phyloP scores from a whole-genome alignment of 805 yeast species.

The Metschnikowia lochheadii region DNA sequence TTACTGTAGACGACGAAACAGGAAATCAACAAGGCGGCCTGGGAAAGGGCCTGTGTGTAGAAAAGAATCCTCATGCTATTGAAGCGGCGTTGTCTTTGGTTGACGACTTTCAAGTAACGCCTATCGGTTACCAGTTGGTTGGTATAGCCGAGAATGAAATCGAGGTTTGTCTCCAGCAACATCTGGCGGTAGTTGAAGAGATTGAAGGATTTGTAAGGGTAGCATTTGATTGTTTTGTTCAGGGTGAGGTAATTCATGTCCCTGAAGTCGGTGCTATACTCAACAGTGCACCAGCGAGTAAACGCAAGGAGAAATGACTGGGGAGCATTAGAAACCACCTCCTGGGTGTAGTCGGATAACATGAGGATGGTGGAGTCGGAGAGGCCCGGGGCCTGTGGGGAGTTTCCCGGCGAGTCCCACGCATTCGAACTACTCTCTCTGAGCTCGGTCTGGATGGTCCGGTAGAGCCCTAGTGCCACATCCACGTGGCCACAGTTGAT shows the following conservation, averaged over 20 bases:
- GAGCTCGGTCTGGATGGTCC: conserved; percentile 20
- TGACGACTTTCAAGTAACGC: conserved; percentile 11
- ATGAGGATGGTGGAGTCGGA: conserved; percentile 49
- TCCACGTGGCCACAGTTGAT: conserved; percentile 51
- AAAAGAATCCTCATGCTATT: conserved; percentile 27
- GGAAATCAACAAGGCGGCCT: conserved; percentile 25
- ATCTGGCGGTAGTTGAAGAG: conserved; percentile 45
- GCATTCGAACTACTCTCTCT: conserved; percentile 19
- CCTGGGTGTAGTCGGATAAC: conserved; percentile 42
- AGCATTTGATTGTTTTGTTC: conserved; percentile 9
- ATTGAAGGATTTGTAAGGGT: conserved; percentile 7
- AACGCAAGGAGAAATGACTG: conserved; percentile 35
- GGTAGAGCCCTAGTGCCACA: conserved; percentile 51
- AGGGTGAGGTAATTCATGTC: background rate
- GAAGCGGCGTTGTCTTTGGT: conserved; percentile 14
- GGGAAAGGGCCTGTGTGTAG: conserved; percentile 25
- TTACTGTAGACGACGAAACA: conserved; percentile 35
- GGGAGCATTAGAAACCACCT: conserved; percentile 46
- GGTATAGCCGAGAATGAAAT: conserved; percentile 47
- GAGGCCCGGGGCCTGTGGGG: conserved; percentile 30
- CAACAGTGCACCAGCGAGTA: conserved; percentile 10
- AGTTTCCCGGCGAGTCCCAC: conserved; percentile 6
- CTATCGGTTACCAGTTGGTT: conserved; percentile 14
- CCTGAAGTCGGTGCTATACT: conserved; percentile 8
- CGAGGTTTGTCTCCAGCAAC: conserved; percentile 37